These are phyloP conservation scores for Picochlorum costavermella DNA, from an alignment of 139 green algal species.

Conservation along the genomic window DNA sequence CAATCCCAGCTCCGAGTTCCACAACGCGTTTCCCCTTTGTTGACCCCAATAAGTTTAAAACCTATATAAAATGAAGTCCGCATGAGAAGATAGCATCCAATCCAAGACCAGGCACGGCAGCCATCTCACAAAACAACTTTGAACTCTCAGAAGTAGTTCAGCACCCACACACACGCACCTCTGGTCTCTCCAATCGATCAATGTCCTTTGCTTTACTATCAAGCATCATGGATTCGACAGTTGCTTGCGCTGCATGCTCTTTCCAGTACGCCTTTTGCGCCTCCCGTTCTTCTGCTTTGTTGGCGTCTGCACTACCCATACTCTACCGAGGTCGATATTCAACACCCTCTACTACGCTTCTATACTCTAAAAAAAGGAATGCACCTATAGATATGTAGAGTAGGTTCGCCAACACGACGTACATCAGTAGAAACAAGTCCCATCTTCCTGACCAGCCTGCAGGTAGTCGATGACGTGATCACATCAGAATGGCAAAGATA, in stretches of 20 bases:
- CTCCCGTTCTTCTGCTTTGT: constrained; percentile 33
- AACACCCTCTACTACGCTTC: too few species aligned
- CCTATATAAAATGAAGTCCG: constrained; percentile 30
- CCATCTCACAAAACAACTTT: background rate
- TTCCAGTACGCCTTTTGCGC: constrained; percentile 64
- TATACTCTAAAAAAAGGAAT: too few species aligned
- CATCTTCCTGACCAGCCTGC: constrained; percentile 2
- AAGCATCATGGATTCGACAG: constrained; percentile 86
- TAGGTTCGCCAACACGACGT: too few species aligned
- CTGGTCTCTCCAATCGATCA: constrained; percentile 67
- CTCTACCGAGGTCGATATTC: too few species aligned
- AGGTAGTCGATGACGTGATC: background rate
- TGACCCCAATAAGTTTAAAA: constrained; percentile 60
- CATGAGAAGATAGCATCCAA: too few species aligned
- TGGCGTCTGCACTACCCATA: too few species aligned
- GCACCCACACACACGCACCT: constrained; percentile 45
- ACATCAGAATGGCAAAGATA: background rate
- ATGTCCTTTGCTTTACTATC: constrained; percentile 65
- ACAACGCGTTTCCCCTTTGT: constrained; percentile 57
- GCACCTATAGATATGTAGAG: too few species aligned
- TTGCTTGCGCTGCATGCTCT: constrained; percentile 54
- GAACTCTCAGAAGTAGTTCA: background rate
- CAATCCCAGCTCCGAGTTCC: constrained; percentile 84
- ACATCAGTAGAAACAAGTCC: background rate
- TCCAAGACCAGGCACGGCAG: too few species aligned